A percentile compares a stretch with the other conserved stretches of the same genome.
These are phyloP conservation scores for Paraphoma sp. DNA, from an alignment of 2,329 filamentous ascomycete genomes.

Conservation along the genomic window DNA sequence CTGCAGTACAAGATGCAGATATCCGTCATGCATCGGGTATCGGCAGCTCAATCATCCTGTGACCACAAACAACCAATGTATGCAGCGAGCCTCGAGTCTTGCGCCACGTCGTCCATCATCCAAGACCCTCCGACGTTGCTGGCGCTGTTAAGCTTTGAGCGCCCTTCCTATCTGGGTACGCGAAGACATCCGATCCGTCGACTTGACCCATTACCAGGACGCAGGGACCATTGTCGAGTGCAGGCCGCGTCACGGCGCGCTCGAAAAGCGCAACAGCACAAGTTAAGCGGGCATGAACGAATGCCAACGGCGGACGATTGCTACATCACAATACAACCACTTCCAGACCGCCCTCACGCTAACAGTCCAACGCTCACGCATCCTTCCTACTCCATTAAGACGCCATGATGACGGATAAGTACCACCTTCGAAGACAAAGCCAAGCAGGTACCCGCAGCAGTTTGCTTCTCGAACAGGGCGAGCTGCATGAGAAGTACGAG, in stretches of 20 bases:
- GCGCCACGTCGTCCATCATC: not conserved
- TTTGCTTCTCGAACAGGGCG: not conserved
- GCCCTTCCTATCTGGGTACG: no score
- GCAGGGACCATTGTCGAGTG: not conserved
- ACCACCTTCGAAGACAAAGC: not conserved
- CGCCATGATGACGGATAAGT: not conserved
- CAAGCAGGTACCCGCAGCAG: not conserved
- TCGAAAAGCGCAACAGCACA: no score
- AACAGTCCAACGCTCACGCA: no score
- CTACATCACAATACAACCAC: no score
- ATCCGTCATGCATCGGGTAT: slow-evolving; percentile 12
- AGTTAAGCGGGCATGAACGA: no score
- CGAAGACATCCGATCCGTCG: no score
- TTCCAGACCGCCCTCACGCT: no score
- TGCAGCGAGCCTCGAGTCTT: slow-evolving; percentile 10
- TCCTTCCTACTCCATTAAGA: no score
- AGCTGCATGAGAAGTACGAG: not conserved
- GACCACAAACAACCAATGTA: not conserved
- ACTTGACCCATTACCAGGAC: not conserved
- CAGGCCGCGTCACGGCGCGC: no score
- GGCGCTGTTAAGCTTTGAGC: not conserved
- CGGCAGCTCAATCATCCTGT: slow-evolving; percentile 3
- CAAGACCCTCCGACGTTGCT: not conserved
- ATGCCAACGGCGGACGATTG: no score
- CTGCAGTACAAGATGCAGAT: slow-evolving; percentile 9